Conservation (phyloP, 2,329 filamentous ascomycete genomes). For the Achaetomium macrosporum region DNA sequence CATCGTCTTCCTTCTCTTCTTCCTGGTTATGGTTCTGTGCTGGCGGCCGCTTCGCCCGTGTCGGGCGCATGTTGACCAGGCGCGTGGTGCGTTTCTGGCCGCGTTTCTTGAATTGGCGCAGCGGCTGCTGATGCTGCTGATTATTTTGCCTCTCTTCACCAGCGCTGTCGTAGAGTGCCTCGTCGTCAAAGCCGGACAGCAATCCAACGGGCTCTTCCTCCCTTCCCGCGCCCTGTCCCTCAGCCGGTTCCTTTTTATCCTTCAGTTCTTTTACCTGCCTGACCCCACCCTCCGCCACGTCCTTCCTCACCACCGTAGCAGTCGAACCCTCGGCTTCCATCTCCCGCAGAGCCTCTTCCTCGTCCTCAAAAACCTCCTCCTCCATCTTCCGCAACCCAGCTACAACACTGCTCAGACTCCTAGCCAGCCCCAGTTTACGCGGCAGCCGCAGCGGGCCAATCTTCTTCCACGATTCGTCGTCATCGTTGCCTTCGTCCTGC, state of each 20-base stretch:
- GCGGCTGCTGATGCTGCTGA: slow-evolving; percentile 41
- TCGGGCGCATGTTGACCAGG: slow-evolving; percentile 57
- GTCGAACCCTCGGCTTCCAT: slow-evolving; percentile 27
- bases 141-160: slow-evolving; percentile 38
- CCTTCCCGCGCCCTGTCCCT: no score
- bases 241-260: not conserved
- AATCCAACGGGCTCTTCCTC: slow-evolving; percentile 35
- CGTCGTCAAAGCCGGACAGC: slow-evolving; percentile 60
- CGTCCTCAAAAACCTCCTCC: slow-evolving; percentile 64
- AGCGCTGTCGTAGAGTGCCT: slow-evolving; percentile 50
- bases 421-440: slow-evolving; percentile 42
- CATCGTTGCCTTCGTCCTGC: slow-evolving; percentile 42
- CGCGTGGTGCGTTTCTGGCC: slow-evolving; percentile 74
- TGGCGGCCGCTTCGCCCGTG: slow-evolving; percentile 42
- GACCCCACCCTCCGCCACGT: slow-evolving; percentile 12
- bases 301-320: slow-evolving; percentile 18
- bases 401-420: slow-evolving; percentile 69
- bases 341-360: slow-evolving; percentile 68
- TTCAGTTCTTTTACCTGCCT: slow-evolving; percentile 2
- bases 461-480: slow-evolving; percentile 26
- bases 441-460: slow-evolving; percentile 48
- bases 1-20: slow-evolving; percentile 33
- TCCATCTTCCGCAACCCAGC: slow-evolving; percentile 64
- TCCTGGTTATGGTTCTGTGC: slow-evolving; percentile 29
- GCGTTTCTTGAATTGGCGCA: slow-evolving; percentile 72